Percentiles rank a stretch among this genome's conserved stretches.
Evolutionary conservation across 2,329 filamentous ascomycete species (phyloP).

Genomic region (Chalara sp.): DNA sequence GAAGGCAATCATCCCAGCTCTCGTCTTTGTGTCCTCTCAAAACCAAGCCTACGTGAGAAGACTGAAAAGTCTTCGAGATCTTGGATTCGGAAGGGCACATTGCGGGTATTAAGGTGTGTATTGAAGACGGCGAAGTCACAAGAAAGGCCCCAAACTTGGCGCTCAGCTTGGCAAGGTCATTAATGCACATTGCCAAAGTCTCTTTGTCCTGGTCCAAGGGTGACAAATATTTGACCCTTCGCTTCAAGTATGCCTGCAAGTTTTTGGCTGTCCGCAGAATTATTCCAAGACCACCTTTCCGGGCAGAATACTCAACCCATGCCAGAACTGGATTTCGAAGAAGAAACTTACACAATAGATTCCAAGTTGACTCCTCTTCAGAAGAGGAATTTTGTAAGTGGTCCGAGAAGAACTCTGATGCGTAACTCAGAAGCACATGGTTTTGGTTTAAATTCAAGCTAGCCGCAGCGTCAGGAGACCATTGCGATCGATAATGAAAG

Average conservation of each 20-base stretch:
- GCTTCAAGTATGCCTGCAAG: constrained; percentile 8
- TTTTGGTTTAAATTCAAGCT: not conserved
- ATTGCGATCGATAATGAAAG: not conserved
- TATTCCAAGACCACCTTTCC: not conserved
- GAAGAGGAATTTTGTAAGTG: not conserved
- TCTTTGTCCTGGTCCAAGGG: constrained; percentile 9
- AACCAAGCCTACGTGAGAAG: constrained; percentile 4
- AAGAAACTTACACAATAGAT: not conserved
- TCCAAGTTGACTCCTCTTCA: not conserved
- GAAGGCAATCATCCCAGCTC: constrained; percentile 30
- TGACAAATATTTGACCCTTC: constrained; percentile 2
- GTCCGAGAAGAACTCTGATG: not conserved
- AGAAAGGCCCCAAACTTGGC: constrained; percentile 28
- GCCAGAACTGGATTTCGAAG: not conserved
- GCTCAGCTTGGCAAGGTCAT: constrained; percentile 26
- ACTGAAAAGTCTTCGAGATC: constrained; percentile 14
- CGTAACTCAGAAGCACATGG: not conserved
- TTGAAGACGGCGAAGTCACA: constrained; percentile 26
- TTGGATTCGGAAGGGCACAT: constrained; percentile 28
- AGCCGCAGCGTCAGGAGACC: not conserved
- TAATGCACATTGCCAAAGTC: constrained; percentile 26
- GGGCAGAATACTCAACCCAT: not conserved
- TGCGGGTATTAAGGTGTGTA: constrained; percentile 27
- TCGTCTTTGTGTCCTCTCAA: constrained; percentile 18
- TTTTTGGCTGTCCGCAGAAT: not conserved